Evolutionary conservation across 2,329 filamentous ascomycete species (phyloP).

Genomic region (Arthrobotrys sphaeroides): DNA sequence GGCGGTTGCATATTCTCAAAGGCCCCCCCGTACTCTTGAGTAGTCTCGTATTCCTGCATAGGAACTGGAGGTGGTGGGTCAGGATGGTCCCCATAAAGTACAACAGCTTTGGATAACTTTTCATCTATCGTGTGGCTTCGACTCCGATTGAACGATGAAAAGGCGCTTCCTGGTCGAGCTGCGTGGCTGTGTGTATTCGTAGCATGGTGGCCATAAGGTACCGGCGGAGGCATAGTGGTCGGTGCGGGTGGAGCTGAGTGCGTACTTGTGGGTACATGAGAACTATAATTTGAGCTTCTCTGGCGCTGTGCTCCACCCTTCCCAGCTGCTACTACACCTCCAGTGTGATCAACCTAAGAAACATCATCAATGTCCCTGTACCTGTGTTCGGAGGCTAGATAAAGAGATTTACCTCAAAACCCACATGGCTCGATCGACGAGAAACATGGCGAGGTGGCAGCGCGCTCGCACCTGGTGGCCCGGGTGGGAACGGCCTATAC

Average conservation of each 20-base stretch:
- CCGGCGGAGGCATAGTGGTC: too few relatives aligned
- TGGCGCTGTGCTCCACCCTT: too few relatives aligned
- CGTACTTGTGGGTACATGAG: too few relatives aligned
- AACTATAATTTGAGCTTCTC: too few relatives aligned
- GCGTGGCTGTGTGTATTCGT: too few relatives aligned
- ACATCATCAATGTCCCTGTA: neutral
- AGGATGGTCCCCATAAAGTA: neutral
- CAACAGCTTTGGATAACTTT: neutral
- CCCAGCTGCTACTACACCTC: neutral
- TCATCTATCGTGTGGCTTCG: neutral
- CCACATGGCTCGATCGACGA: neutral
- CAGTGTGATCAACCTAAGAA: neutral
- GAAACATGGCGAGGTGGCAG: neutral
- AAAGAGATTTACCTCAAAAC: neutral
- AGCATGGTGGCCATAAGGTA: neutral
- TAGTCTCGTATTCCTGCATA: too few relatives aligned
- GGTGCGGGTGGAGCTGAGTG: too few relatives aligned
- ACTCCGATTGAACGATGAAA: too few relatives aligned
- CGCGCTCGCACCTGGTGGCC: neutral
- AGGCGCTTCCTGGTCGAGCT: neutral
- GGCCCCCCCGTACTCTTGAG: too few relatives aligned
- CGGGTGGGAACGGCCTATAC: neutral
- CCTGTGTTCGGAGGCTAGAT: too few relatives aligned
- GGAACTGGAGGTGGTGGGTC: neutral
- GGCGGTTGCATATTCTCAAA: too few relatives aligned